Conservation (phyloP, 805 yeast species). For the Hanseniaspora taiwanica region DNA sequence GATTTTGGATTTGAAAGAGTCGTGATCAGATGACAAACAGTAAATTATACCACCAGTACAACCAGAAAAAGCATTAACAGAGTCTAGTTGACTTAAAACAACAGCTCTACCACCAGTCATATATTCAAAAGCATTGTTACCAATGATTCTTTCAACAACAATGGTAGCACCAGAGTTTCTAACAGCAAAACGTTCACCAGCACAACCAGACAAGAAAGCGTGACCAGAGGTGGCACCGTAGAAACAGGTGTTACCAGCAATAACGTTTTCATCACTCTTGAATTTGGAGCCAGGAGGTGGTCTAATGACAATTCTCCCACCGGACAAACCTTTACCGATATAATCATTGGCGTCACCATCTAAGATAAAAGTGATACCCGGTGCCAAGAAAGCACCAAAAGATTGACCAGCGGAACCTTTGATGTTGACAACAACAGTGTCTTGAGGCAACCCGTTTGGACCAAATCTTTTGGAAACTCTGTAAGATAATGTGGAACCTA, state of each 20-base stretch:
- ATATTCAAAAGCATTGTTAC: slow-evolving; percentile 98
- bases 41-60: slow-evolving; percentile 99
- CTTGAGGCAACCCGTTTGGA: slow-evolving; percentile 86
- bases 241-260: slow-evolving; percentile 93
- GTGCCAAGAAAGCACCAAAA: slow-evolving; percentile 93
- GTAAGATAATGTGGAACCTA: slow-evolving; percentile 91
- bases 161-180: slow-evolving; percentile 98
- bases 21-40: slow-evolving; percentile 81
- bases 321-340: slow-evolving; percentile 94
- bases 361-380: slow-evolving; percentile 87
- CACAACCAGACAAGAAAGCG: slow-evolving; percentile 91
- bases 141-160: slow-evolving; percentile 84
- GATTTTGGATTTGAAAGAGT: slow-evolving; percentile 71
- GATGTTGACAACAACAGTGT: slow-evolving; percentile 85
- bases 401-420: slow-evolving; percentile 97
- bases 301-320: slow-evolving; percentile 84
- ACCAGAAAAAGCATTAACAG: slow-evolving; percentile 83
- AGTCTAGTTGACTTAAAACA: slow-evolving; percentile 80
- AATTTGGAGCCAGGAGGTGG: slow-evolving; percentile 78
- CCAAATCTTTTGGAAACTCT: slow-evolving; percentile 89
- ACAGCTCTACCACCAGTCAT: slow-evolving; percentile 99
- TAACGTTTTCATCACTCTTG: slow-evolving; percentile 91
- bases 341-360: slow-evolving; percentile 98
- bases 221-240: slow-evolving; percentile 96
- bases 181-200: slow-evolving; percentile 96